phyloP scores from a whole-genome alignment of 2,329 filamentous ascomycete species.

The Calonectria naviculata region DNA sequence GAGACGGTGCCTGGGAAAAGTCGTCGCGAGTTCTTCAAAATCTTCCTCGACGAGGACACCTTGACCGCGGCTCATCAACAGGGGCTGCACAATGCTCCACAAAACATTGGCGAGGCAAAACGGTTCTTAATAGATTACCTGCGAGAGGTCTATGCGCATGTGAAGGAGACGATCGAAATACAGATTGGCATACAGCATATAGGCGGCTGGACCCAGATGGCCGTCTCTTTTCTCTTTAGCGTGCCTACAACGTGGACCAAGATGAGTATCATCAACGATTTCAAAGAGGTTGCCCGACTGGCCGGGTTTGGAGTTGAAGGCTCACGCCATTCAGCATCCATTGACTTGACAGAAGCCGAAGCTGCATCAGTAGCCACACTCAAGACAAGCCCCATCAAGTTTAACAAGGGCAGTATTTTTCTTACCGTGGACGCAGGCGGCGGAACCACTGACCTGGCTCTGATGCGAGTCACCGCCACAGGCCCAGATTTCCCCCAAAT shows the following conservation, averaged over 20 bases:
- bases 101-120: conserved; percentile 54
- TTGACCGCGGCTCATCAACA: conserved; percentile 54
- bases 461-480: conserved; percentile 53
- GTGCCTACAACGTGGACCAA: conserved; percentile 68
- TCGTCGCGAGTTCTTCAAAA: conserved; percentile 65
- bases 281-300: conserved; percentile 57
- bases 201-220: conserved; percentile 55
- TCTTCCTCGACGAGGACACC: conserved; percentile 60
- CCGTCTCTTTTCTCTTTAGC: conserved; percentile 65
- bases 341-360: conserved; percentile 61
- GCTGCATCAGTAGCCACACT: conserved; percentile 59
- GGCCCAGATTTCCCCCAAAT: conserved; percentile 42
- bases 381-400: conserved; percentile 53
- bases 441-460: conserved; percentile 58
- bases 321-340: conserved; percentile 48
- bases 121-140: conserved; percentile 62
- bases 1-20: conserved; percentile 44
- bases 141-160: conserved; percentile 58
- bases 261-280: conserved; percentile 61
- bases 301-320: conserved; percentile 63
- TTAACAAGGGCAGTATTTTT: conserved; percentile 52
- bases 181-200: conserved; percentile 49
- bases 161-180: conserved; percentile 57
- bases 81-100: conserved; percentile 55
- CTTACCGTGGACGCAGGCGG: conserved; percentile 58